Conservation (phyloP, 2,329 filamentous ascomycete species). For the Sclerotiophoma versabilis region DNA sequence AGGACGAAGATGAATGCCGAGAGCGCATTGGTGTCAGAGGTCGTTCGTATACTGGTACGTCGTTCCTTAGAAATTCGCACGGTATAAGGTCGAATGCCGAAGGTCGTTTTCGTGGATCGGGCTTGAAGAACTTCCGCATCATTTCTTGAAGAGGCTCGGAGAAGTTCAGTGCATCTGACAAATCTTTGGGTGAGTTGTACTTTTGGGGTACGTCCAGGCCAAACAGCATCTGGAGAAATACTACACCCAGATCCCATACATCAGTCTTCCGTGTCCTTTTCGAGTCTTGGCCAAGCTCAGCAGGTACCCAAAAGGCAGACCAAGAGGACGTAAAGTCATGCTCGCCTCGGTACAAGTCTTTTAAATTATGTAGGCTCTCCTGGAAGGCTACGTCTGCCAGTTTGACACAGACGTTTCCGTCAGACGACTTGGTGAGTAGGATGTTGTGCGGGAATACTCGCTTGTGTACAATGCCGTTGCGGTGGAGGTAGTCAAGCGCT, state of each 20-base stretch:
- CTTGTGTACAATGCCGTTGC: conserved; percentile 82
- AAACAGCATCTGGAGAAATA: conserved; percentile 94
- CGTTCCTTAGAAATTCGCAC: conserved; percentile 62
- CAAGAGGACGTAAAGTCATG: conserved; percentile 67
- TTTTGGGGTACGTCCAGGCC: conserved; percentile 77
- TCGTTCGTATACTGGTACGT: conserved; percentile 53
- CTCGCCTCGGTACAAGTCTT: conserved; percentile 58
- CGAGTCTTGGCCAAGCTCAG: conserved; percentile 72
- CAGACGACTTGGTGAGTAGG: conserved; percentile 73
- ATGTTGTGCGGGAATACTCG: conserved; percentile 82
- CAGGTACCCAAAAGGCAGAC: conserved; percentile 83
- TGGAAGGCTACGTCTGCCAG: conserved; percentile 78
- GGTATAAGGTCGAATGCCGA: conserved; percentile 77
- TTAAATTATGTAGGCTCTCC: conserved; percentile 69
- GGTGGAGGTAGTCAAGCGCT: conserved; percentile 85
- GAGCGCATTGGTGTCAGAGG: conserved; percentile 45
- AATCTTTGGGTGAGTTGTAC: conserved; percentile 77
- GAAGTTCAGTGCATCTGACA: conserved; percentile 74
- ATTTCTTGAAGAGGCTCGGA: conserved; percentile 81
- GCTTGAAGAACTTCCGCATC: conserved; percentile 81
- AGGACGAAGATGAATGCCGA: conserved; percentile 47
- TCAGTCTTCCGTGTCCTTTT: conserved; percentile 76
- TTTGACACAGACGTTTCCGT: conserved; percentile 72
- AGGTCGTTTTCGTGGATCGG: conserved; percentile 82
- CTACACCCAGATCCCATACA: conserved; percentile 91